These are phyloP conservation scores for Stylosanthes scabra DNA, from an alignment of 331 rosid species.

Conservation along the genomic window DNA sequence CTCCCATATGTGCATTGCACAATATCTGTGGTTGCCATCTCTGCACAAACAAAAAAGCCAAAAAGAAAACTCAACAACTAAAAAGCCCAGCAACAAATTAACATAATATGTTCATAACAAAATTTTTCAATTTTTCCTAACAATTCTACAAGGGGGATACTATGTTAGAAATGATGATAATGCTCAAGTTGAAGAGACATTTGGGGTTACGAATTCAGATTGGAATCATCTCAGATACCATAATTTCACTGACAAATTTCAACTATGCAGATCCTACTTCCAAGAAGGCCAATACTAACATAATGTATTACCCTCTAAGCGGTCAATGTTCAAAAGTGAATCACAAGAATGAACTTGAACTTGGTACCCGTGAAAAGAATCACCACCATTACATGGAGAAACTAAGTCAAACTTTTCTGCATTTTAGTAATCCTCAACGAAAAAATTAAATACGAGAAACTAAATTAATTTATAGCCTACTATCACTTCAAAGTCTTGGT, in stretches of 20 bases:
- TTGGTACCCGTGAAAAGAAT: slow-evolving; percentile 41
- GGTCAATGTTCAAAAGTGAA: slow-evolving; percentile 52
- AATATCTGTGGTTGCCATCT: too few relatives aligned
- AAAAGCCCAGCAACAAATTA: too few relatives aligned
- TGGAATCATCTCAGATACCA: slow-evolving; percentile 52
- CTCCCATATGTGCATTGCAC: too few relatives aligned
- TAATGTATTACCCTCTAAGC: slow-evolving; percentile 48
- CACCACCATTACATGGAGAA: not conserved
- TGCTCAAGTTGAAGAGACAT: slow-evolving; percentile 41
- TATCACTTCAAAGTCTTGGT: too few relatives aligned
- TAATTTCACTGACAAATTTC: slow-evolving; percentile 44
- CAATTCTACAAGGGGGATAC: slow-evolving; percentile 64
- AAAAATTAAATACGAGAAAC: too few relatives aligned
- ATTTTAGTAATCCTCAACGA: too few relatives aligned
- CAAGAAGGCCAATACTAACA: slow-evolving; percentile 13
- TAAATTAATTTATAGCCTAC: too few relatives aligned
- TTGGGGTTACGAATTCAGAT: slow-evolving; percentile 53
- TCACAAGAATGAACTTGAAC: slow-evolving; percentile 43
- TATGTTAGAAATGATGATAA: slow-evolving; percentile 41
- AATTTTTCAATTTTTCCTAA: too few relatives aligned
- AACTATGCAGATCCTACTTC: slow-evolving; percentile 62
- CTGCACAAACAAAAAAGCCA: too few relatives aligned
- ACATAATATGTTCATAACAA: too few relatives aligned
- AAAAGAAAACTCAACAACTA: too few relatives aligned
- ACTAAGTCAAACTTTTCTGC: too few relatives aligned